These are phyloP conservation scores for Torulaspora franciscae DNA, from an alignment of 805 yeast species.

Conservation along the genomic window DNA sequence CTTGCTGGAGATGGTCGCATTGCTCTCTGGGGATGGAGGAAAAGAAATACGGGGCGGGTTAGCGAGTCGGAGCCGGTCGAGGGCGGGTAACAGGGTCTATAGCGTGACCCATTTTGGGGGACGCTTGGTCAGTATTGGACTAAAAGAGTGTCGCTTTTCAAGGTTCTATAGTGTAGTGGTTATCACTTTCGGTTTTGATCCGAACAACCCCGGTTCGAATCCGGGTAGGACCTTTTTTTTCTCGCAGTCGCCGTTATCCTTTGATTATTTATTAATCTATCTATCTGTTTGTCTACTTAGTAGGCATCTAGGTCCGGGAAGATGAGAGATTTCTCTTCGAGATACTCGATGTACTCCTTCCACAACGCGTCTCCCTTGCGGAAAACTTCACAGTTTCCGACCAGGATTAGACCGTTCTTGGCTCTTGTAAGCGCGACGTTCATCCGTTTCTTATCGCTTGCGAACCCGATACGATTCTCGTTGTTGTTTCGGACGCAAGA, in stretches of 20 bases:
- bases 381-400: slow-evolving; percentile 57
- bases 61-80: neutral
- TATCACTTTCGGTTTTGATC: slow-evolving; percentile 79
- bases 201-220: slow-evolving; percentile 80
- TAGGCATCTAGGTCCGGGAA: slow-evolving; percentile 19
- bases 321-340: slow-evolving; percentile 36
- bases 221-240: slow-evolving; percentile 67
- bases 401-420: slow-evolving; percentile 52
- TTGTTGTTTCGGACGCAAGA: slow-evolving; percentile 70
- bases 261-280: neutral
- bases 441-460: slow-evolving; percentile 55
- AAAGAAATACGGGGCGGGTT: neutral
- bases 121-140: too few relatives aligned
- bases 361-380: slow-evolving; percentile 44
- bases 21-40: neutral
- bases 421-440: slow-evolving; percentile 75
- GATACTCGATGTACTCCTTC: slow-evolving; percentile 44
- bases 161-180: slow-evolving; percentile 72
- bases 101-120: neutral
- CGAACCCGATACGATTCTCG: slow-evolving; percentile 54
- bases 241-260: neutral
- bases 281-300: neutral
- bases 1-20: neutral
- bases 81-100: neutral
- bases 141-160: neutral